Conservation (phyloP, 805 yeast genomes). For the Wickerhamomyces sydowiorum region DNA sequence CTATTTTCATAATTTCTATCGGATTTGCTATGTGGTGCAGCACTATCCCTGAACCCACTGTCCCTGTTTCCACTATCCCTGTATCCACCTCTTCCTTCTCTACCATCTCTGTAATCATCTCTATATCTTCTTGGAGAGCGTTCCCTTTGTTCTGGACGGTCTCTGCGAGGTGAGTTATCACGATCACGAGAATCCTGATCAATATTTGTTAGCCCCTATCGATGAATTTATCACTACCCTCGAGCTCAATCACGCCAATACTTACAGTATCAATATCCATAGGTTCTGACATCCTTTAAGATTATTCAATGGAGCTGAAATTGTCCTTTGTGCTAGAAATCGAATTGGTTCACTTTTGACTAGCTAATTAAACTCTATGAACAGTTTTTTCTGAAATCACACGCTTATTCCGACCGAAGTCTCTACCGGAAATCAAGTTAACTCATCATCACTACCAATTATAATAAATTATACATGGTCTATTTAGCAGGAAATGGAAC, state of each 20-base stretch:
- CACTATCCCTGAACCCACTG: constrained; percentile 25
- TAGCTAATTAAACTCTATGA: no score
- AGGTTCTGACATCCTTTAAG: constrained; percentile 1
- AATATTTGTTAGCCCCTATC: no score
- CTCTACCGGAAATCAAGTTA: no score
- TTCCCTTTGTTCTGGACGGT: constrained; percentile 20
- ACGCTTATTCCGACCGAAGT: background rate
- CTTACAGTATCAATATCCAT: constrained; percentile 3
- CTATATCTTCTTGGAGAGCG: constrained; percentile 27
- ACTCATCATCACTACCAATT: no score
- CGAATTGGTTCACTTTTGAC: no score
- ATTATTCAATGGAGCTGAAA: background rate
- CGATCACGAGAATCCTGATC: constrained; percentile 21
- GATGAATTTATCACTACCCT: constrained; percentile 5
- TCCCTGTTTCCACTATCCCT: constrained; percentile 27
- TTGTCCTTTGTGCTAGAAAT: no score
- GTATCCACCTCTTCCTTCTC: constrained; percentile 28
- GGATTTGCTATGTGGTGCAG: constrained; percentile 26
- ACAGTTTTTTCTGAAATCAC: no score
- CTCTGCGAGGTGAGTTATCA: constrained; percentile 24
- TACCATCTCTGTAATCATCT: constrained; percentile 34
- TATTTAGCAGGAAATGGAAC: constrained; percentile 57
- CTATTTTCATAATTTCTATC: constrained; percentile 63
- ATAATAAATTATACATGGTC: no score
- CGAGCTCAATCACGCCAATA: background rate